A percentile compares a stretch with the other conserved stretches of the same genome.
phyloP scores from a whole-genome alignment of 2,329 filamentous ascomycete genomes.

The Colletotrichum tamarilloi region DNA sequence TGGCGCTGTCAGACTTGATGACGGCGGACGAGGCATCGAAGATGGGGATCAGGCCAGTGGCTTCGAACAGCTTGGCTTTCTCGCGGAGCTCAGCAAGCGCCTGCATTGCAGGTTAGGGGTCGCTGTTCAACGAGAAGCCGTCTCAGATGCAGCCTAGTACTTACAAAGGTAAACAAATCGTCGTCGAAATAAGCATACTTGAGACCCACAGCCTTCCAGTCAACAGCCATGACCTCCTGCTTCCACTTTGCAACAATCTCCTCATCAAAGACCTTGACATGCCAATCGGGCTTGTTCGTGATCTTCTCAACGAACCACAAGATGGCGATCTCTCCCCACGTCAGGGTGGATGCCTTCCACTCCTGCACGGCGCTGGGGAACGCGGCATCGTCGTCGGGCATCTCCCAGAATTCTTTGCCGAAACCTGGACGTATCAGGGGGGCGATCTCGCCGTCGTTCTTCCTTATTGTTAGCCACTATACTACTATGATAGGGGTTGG shows the following conservation, averaged over 20 bases:
- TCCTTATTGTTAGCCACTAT: not conserved
- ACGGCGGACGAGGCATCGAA: slow-evolving; percentile 46
- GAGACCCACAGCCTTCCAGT: slow-evolving; percentile 41
- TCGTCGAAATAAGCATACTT: slow-evolving; percentile 42
- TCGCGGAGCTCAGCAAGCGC: slow-evolving; percentile 46
- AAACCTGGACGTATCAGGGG: slow-evolving; percentile 22
- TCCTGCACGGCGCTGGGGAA: slow-evolving; percentile 13
- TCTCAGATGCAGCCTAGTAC: not conserved
- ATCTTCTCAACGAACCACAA: slow-evolving; percentile 42
- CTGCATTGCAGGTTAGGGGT: slow-evolving; percentile 36
- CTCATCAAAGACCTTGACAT: slow-evolving; percentile 40
- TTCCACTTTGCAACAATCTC: slow-evolving; percentile 41
- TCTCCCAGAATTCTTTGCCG: not conserved
- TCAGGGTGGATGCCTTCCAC: slow-evolving; percentile 26
- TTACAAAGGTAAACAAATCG: slow-evolving; percentile 45
- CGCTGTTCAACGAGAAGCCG: not conserved
- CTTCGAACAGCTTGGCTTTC: slow-evolving; percentile 47
- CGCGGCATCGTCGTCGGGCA: not conserved
- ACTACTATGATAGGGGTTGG: not conserved
- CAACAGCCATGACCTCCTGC: slow-evolving; percentile 38
- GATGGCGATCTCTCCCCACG: slow-evolving; percentile 38
- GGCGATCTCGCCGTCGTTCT: slow-evolving; percentile 20
- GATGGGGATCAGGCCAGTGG: slow-evolving; percentile 46
- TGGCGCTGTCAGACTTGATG: slow-evolving; percentile 48
- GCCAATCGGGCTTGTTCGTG: slow-evolving; percentile 43